A percentile compares a stretch with the other conserved stretches of the same genome.
These are phyloP conservation scores for Amphichorda felina DNA, from an alignment of 2,329 filamentous ascomycete species.

Conservation along the genomic window DNA sequence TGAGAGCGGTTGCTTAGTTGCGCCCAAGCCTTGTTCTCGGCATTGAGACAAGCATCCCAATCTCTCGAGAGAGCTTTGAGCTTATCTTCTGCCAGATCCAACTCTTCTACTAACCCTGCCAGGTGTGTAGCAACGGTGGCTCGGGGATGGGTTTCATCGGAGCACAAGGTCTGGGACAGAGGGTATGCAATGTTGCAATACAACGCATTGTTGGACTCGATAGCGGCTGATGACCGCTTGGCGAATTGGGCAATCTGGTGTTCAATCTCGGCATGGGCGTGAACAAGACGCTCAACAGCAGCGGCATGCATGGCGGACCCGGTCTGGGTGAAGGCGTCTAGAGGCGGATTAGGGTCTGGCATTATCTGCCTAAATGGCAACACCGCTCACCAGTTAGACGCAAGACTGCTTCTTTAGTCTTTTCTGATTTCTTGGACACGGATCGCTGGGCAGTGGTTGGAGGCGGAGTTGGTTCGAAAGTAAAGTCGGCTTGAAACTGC, in stretches of 20 bases:
- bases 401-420: no score
- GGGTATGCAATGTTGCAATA: conserved; percentile 20
- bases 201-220: conserved; percentile 9
- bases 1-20: conserved; percentile 2
- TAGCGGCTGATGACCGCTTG: conserved; percentile 5
- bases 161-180: conserved; percentile 17
- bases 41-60: conserved; percentile 12
- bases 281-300: conserved; percentile 6
- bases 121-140: conserved; percentile 15
- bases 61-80: conserved; percentile 10
- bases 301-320: conserved; percentile 1
- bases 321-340: conserved; percentile 1
- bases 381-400: no score
- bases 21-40: conserved; percentile 10
- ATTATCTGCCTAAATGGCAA: no score
- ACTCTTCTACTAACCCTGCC: conserved; percentile 7
- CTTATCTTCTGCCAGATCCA: conserved; percentile 11
- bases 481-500: not conserved
- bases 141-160: conserved; percentile 9
- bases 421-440: not conserved
- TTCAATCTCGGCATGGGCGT: conserved; percentile 11
- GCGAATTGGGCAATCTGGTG: conserved; percentile 10
- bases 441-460: not conserved
- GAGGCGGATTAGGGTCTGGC: not conserved
- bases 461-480: not conserved